Evolutionary conservation across 805 yeast genomes (phyloP).

Genomic region (Lipomyces sp.): DNA sequence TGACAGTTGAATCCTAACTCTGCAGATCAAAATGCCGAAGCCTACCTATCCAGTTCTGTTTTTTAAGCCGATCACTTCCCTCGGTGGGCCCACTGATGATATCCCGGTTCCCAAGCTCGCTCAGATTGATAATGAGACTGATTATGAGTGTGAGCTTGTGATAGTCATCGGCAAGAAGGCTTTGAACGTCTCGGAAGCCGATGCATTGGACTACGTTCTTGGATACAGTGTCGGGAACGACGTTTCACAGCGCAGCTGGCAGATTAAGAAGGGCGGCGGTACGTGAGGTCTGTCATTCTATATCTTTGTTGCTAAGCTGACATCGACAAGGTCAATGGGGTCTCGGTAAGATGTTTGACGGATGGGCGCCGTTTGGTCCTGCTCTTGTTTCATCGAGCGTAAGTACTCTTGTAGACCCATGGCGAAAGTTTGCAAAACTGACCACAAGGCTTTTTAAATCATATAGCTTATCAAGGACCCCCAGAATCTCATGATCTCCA

Average conservation of each 20-base stretch:
- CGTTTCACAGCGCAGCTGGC: slow-evolving; percentile 58
- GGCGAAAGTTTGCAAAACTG: background rate
- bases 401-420: background rate
- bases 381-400: slow-evolving; percentile 43
- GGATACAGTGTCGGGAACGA: slow-evolving; percentile 58
- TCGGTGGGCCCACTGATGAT: slow-evolving; percentile 45
- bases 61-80: slow-evolving; percentile 49
- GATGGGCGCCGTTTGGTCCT: slow-evolving; percentile 59
- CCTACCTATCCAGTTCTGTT: slow-evolving; percentile 52
- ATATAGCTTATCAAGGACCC: slow-evolving; percentile 38
- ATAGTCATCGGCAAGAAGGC: slow-evolving; percentile 53
- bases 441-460: background rate
- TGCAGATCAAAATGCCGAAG: slow-evolving; percentile 42
- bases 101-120: slow-evolving; percentile 44
- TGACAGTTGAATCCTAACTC: no score
- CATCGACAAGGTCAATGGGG: slow-evolving; percentile 45
- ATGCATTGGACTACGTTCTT: slow-evolving; percentile 48
- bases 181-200: slow-evolving; percentile 42
- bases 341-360: slow-evolving; percentile 53
- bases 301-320: background rate
- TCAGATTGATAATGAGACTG: slow-evolving; percentile 43
- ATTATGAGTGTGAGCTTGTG: slow-evolving; percentile 55
- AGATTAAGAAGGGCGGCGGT: slow-evolving; percentile 48
- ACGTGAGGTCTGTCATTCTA: background rate
- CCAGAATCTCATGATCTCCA: slow-evolving; percentile 40